Evolutionary conservation across 768 basidiomycete species (phyloP).

Genomic region (Tulasnella sp.): DNA sequence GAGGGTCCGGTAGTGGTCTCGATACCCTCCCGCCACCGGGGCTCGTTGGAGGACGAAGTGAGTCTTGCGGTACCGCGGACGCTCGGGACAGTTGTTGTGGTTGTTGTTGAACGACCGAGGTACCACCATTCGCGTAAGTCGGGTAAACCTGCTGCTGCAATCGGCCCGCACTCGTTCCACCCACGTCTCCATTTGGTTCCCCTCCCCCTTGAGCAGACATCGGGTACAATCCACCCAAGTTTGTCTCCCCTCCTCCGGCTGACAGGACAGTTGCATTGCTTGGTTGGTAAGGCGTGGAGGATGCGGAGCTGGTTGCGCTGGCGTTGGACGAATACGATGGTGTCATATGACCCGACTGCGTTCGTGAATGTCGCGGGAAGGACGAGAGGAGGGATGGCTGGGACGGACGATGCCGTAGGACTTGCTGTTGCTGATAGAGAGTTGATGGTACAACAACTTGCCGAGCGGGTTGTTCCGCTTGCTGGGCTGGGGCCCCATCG

Average conservation of each 20-base stretch:
- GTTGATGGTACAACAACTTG: neutral
- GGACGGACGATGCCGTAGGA: neutral
- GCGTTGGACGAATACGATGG: neutral
- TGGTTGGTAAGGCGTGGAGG: neutral
- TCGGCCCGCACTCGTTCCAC: neutral
- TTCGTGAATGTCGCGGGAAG: neutral
- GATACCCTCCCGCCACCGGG: neutral
- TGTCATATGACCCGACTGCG: neutral
- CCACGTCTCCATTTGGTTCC: neutral
- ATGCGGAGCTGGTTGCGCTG: neutral
- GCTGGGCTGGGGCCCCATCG: neutral
- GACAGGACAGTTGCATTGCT: neutral
- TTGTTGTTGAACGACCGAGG: neutral
- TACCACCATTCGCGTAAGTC: neutral
- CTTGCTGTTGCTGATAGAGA: neutral
- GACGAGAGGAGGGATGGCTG: neutral
- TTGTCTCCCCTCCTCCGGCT: neutral
- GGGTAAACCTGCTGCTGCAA: neutral
- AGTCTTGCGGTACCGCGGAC: neutral
- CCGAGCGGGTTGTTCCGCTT: neutral
- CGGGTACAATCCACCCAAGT: neutral
- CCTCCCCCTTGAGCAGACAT: neutral
- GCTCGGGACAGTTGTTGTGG: neutral
- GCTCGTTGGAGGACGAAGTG: neutral
- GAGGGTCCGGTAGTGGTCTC: neutral